Percentiles rank a stretch among this genome's conserved stretches.
These are phyloP conservation scores for Limnomonas spitsbergensis DNA, from an alignment of 139 green algal genomes.

Conservation along the genomic window DNA sequence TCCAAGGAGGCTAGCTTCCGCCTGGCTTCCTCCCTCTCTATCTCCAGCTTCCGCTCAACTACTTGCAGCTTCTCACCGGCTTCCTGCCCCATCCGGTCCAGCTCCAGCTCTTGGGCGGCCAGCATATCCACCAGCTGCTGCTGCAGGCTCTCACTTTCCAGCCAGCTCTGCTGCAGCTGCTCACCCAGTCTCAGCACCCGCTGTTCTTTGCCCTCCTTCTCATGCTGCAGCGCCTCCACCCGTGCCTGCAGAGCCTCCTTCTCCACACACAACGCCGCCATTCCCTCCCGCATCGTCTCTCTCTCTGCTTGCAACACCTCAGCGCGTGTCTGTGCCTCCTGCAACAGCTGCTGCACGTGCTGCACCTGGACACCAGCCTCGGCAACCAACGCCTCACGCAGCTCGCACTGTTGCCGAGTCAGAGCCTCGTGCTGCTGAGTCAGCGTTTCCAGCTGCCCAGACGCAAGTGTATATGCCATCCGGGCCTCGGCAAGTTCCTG, in stretches of 20 bases:
- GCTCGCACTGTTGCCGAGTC: not conserved
- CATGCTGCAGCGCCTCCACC: not conserved
- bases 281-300: not conserved
- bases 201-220: not conserved
- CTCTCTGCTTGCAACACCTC: not conserved
- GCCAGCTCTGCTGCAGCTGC: not conserved
- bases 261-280: not conserved
- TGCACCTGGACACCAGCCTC: not conserved
- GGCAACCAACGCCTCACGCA: too few relatives aligned
- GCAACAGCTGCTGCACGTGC: not conserved
- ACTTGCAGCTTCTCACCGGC: not conserved
- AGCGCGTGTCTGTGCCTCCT: not conserved
- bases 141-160: not conserved
- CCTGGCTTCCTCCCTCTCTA: not conserved
- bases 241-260: not conserved
- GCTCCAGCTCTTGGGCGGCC: too few relatives aligned
- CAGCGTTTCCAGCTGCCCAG: not conserved
- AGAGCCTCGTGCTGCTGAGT: not conserved
- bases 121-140: too few relatives aligned
- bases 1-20: not conserved
- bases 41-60: not conserved
- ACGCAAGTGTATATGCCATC: not conserved
- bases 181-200: not conserved
- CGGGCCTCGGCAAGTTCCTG: constrained; percentile 1
- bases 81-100: not conserved